phyloP scores from a whole-genome alignment of 2,329 filamentous ascomycete species.

The Fusarium verrucosum region DNA sequence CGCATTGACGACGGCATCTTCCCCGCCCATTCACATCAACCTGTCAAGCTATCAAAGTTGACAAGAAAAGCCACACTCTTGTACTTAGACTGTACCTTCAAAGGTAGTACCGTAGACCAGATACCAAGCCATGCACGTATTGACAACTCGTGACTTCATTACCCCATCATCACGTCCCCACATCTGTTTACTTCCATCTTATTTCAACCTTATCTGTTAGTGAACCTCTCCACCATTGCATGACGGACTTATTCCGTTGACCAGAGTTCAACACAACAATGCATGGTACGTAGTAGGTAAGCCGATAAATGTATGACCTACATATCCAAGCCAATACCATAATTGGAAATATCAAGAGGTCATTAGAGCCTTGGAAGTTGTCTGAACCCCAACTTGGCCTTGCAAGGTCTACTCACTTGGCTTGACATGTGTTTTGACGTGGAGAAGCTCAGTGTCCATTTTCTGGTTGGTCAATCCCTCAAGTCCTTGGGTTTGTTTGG shows the following conservation, averaged over 20 bases:
- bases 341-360: neutral
- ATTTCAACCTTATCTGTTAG: slow-evolving; percentile 2
- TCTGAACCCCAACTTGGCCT: neutral
- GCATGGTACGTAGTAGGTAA: too few species aligned
- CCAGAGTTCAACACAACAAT: too few species aligned
- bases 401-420: neutral
- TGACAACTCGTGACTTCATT: slow-evolving; percentile 30
- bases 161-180: slow-evolving; percentile 22
- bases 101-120: too few species aligned
- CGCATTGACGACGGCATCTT: neutral
- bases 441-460: neutral
- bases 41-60: neutral
- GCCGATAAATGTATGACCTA: neutral
- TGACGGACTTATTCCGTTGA: neutral
- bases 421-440: neutral
- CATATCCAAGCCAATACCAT: neutral
- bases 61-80: neutral
- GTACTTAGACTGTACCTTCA: neutral
- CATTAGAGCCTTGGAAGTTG: neutral
- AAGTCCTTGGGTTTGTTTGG: neutral
- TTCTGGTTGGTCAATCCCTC: slow-evolving; percentile 25
- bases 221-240: neutral
- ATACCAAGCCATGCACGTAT: slow-evolving; percentile 9
- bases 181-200: slow-evolving; percentile 11
- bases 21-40: neutral